Base-by-base conservation (phyloP, 2,329 filamentous ascomycete genomes). In the Canariomyces notabilis region DNA sequence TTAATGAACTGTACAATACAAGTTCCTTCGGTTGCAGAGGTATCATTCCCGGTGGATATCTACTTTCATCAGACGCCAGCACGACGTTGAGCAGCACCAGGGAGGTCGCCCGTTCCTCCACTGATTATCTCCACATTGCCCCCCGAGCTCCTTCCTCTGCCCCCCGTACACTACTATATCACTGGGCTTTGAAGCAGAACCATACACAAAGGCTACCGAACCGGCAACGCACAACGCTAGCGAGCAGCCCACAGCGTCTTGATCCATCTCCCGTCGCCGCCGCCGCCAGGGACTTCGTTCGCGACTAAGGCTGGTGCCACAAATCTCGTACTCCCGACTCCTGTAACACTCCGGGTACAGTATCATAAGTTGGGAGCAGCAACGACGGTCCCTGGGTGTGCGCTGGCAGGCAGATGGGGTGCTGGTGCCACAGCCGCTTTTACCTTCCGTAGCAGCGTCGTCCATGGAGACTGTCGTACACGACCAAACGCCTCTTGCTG, bases 381-480 rank as follows among this genome's bases (percentile, higher is more conserved):
- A 52, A 48, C 40, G 49, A 18, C 44, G 34, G 44, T 51, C 49
- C 48, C 36, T 35, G 48, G n/a, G 50, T 50, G 54, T 41, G 47
- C 50, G 46, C 44, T 43, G 47, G 44, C 42, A 47, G 44, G 52
- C 57, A 54, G 57, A 59, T 57, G 57, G 57, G 52, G 50, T 49
- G 53, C 49, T 42, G 49, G 50, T 51, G 47, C 43, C 44, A 44
- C 52, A 21, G 42, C 49, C 51, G 46, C 47, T 8, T 50, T 52
- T 33, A 48, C 47, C 39, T 42, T 38, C 37, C 36, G 32, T 44
- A 48, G 41, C 44, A 46, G 37, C 43, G 23, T 37, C 44, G 49
- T 55, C 55, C 52, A 93, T 96, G 90, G 90, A 95, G 77, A 82
- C 86, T 61, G 76, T 95, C 60, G 81, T 95, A 59, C 87, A 86